phyloP scores from a whole-genome alignment of 2,329 filamentous ascomycete species.

The Juglanconis sp. region DNA sequence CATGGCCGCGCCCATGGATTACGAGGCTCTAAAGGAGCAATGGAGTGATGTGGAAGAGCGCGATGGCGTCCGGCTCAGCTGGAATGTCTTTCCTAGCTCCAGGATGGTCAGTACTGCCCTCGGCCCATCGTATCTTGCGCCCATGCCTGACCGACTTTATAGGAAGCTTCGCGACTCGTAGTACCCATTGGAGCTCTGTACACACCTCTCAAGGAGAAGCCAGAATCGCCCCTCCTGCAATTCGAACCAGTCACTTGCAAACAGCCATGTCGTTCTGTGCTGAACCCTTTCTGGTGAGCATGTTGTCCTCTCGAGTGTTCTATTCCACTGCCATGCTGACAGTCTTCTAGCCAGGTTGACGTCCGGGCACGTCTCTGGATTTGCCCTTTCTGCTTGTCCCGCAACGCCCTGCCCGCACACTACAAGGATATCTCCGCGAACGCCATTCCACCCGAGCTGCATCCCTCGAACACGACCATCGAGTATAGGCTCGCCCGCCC shows the following conservation, averaged over 20 bases:
- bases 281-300: constrained; percentile 92
- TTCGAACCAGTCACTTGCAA: constrained; percentile 98
- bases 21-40: constrained; percentile 88
- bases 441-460: constrained; percentile 78
- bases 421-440: constrained; percentile 88
- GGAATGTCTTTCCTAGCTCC: constrained; percentile 98
- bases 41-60: constrained; percentile 96
- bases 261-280: constrained; percentile 86
- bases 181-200: constrained; percentile 96
- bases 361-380: constrained; percentile 83
- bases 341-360: constrained; percentile 67
- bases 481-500: constrained; percentile 79
- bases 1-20: constrained; percentile 64
- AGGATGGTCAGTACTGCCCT: constrained; percentile 69
- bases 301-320: neutral
- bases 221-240: constrained; percentile 81
- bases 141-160: constrained; percentile 26
- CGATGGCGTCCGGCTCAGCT: constrained; percentile 92
- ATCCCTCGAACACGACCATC: constrained; percentile 82
- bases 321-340: constrained; percentile 19
- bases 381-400: constrained; percentile 81
- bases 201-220: constrained; percentile 92
- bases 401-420: constrained; percentile 78
- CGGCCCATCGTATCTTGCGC: neutral
- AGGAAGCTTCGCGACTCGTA: constrained; percentile 92